Percentiles rank a stretch among this genome's conserved stretches.
These are phyloP conservation scores for Lentinus brumalis DNA, from an alignment of 768 basidiomycete species.

Conservation along the genomic window DNA sequence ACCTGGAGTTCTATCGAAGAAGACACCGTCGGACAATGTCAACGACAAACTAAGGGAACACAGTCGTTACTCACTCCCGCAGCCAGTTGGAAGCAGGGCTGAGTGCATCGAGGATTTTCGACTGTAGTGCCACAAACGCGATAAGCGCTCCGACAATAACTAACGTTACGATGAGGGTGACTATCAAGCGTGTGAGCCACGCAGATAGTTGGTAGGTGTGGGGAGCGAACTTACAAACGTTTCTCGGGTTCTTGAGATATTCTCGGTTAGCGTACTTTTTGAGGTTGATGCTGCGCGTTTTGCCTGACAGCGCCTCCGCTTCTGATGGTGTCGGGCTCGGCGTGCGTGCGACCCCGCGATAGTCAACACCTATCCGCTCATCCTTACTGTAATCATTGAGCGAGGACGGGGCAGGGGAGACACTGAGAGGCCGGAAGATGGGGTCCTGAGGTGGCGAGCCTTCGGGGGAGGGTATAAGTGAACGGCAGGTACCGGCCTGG, in stretches of 20 bases:
- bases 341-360: conserved; percentile 26
- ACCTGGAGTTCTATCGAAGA: conserved; percentile 24
- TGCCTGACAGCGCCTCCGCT: conserved; percentile 25
- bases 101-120: conserved; percentile 64
- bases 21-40: too few species aligned
- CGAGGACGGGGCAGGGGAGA: too few species aligned
- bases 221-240: not conserved
- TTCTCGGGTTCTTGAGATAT: not conserved
- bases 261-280: too few species aligned
- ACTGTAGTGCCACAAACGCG: conserved; percentile 43
- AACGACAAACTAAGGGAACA: not conserved
- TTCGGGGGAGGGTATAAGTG: too few species aligned
- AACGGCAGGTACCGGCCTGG: too few species aligned
- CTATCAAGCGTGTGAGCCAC: not conserved
- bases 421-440: too few species aligned
- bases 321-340: conserved; percentile 39
- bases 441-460: too few species aligned
- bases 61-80: conserved; percentile 45
- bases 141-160: conserved; percentile 34
- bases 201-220: too few species aligned
- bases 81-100: conserved; percentile 65
- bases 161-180: not conserved
- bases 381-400: too few species aligned
- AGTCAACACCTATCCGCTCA: too few species aligned
- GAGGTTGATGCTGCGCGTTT: conserved; percentile 3